Evolutionary conservation across 1,139 yeast species (phyloP).

Genomic region (Williopsis jadinii): DNA sequence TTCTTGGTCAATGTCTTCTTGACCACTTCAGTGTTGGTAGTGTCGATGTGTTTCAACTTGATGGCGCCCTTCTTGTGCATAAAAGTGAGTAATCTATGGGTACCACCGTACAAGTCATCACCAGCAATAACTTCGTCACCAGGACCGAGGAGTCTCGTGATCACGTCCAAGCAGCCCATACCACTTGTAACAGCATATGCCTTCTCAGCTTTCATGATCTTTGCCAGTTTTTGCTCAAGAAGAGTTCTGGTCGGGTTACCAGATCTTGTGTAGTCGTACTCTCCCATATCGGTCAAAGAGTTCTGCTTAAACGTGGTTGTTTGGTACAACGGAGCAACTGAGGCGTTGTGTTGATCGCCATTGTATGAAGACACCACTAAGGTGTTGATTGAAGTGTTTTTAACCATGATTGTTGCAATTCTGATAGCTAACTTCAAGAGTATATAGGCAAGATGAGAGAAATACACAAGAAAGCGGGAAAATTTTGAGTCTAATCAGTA

Average conservation of each 20-base stretch:
- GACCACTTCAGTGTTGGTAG: conserved; percentile 53
- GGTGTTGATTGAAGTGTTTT: conserved; percentile 9
- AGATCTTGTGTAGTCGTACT: conserved; percentile 87
- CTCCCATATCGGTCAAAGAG: conserved; percentile 69
- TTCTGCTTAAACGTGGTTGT: conserved; percentile 89
- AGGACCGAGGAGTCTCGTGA: conserved; percentile 62
- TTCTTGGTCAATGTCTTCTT: conserved; percentile 41
- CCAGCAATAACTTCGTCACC: conserved; percentile 90
- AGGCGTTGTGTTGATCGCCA: conserved; percentile 70
- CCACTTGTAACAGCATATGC: conserved; percentile 84
- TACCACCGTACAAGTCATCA: conserved; percentile 89
- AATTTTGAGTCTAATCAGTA: not conserved
- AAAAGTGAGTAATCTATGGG: conserved; percentile 76
- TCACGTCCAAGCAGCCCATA: conserved; percentile 88
- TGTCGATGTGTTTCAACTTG: conserved; percentile 71
- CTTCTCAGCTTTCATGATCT: conserved; percentile 65
- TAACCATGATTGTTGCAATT: conserved; percentile 3
- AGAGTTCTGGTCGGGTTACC: conserved; percentile 90
- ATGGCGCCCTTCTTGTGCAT: conserved; percentile 62
- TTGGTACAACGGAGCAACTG: conserved; percentile 85
- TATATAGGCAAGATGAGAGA: not conserved
- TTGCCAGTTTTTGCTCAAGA: conserved; percentile 68
- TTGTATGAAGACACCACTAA: conserved; percentile 31
- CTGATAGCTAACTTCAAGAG: not conserved
- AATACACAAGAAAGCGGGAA: not conserved